Base-by-base conservation (phyloP, 169 alveolate species). In the Theileria luwenshuni region DNA sequence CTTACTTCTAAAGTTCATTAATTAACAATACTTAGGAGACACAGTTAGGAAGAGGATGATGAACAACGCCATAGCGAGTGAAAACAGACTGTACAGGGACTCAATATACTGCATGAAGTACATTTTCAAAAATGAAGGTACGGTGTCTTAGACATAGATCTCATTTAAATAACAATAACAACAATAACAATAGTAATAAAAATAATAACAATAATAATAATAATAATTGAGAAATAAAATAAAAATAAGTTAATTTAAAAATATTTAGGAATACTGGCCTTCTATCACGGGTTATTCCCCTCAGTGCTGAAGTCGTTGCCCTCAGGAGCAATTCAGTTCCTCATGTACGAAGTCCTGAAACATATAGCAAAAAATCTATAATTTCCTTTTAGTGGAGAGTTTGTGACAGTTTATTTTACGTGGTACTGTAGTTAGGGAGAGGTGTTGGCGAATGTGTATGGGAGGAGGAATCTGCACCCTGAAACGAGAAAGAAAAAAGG, bases 261-360 rank as follows among this genome's bases (percentile, higher is more conserved):
- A 38, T 38, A 32, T 17, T 67, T 67, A 76, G 94, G 94, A n/a
- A 32, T 90, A n/a, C 42, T 67, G 27, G 91, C 93, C 64, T 83
- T 91, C 64, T 92, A 91, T 72, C 77, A 73, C 60, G 96, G 96
- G 35, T 68, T 92, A 62, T 85, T 91, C 64, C 95, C 95, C 23
- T 91, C 95, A 33, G 72, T 89, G 81, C 73, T 92, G 10, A 91
- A 91, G 69, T 83, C 92, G 62, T 54, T 92, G 10, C 96, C 96
- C 19, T 91, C 96, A 1, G 96, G 96, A 15, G 96, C 96, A 0
- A 72, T 92, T 27, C 96, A 92, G 74, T 92, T 92, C 58, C 83
- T 91, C 43, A 83, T 90, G 58, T 92, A 92, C 79, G 96, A 92
- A 68, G 74, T 83, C 25, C 73, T 90, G 67, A 90, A 90, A 77